A percentile compares a stretch with the other conserved stretches of the same genome.
Evolutionary conservation across 163 green algal species (phyloP).

Genomic region (Chlamydomonas reinhardtii): DNA sequence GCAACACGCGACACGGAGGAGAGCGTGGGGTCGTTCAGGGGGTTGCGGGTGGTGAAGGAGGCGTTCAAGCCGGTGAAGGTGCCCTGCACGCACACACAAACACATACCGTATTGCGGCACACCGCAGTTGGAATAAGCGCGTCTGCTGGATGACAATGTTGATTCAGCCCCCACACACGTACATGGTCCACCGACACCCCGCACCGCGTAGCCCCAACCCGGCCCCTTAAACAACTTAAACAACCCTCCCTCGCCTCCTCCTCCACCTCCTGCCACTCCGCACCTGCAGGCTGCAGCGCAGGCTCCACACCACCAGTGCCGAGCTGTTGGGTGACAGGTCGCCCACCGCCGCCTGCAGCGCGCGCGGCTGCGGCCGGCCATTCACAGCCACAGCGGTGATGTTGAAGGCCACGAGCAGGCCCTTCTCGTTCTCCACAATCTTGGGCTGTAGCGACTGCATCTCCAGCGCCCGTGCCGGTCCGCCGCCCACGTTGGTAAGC

Average conservation of each 20-base stretch:
- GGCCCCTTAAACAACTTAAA: too few species aligned
- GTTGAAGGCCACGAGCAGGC: neutral
- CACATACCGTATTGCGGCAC: too few species aligned
- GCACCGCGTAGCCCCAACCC: too few species aligned
- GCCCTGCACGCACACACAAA: neutral
- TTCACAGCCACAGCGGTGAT: neutral
- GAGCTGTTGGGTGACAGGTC: neutral
- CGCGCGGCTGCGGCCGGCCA: neutral
- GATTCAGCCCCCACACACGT: too few species aligned
- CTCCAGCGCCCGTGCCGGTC: neutral
- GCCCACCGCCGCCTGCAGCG: neutral
- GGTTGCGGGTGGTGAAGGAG: neutral
- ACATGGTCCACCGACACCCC: too few species aligned
- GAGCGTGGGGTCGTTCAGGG: neutral
- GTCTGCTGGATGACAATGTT: too few species aligned
- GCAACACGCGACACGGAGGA: neutral
- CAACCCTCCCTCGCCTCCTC: too few species aligned
- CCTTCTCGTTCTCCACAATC: constrained; percentile 39
- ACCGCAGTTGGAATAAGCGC: too few species aligned
- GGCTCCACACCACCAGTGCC: neutral
- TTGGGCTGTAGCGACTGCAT: constrained; percentile 32
- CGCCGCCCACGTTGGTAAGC: constrained; percentile 12
- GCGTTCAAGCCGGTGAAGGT: neutral
- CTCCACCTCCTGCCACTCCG: too few species aligned
- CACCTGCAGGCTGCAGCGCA: neutral